Conservation (phyloP, 2,329 filamentous ascomycete genomes). For the Bipolaris cookei region DNA sequence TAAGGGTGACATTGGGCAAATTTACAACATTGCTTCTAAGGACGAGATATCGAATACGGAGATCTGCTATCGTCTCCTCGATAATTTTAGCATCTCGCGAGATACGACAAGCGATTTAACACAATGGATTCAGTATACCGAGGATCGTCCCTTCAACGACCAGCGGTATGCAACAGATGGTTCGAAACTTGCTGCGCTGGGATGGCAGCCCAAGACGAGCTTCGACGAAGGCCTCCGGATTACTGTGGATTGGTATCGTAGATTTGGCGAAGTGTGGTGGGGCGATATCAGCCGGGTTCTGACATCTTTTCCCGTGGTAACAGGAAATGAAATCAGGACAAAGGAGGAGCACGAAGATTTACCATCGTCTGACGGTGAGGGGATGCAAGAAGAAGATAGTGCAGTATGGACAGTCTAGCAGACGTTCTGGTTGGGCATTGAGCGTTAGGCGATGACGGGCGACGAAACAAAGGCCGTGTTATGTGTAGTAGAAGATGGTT, state of each 20-base stretch:
- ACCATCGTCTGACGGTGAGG: constrained; percentile 41
- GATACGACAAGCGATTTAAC: constrained; percentile 56
- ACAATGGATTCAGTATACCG: constrained; percentile 74
- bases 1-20: constrained; percentile 73
- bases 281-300: constrained; percentile 50
- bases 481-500: neutral
- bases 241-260: constrained; percentile 50
- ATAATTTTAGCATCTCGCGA: constrained; percentile 62
- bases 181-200: constrained; percentile 46
- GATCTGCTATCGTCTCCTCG: constrained; percentile 69
- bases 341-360: constrained; percentile 50
- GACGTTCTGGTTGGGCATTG: constrained; percentile 1
- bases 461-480: neutral
- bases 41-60: constrained; percentile 79
- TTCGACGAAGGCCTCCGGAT: constrained; percentile 46
- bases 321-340: constrained; percentile 50
- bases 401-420: constrained; percentile 32
- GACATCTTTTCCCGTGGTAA: constrained; percentile 49
- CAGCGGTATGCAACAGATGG: constrained; percentile 50
- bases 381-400: constrained; percentile 17
- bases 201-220: constrained; percentile 46
- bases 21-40: constrained; percentile 81
- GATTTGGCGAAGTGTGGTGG: constrained; percentile 52
- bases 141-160: constrained; percentile 70
- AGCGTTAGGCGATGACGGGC: neutral